Conservation (phyloP, 1,284 basidiomycete species). For the Malassezia psittaci region DNA sequence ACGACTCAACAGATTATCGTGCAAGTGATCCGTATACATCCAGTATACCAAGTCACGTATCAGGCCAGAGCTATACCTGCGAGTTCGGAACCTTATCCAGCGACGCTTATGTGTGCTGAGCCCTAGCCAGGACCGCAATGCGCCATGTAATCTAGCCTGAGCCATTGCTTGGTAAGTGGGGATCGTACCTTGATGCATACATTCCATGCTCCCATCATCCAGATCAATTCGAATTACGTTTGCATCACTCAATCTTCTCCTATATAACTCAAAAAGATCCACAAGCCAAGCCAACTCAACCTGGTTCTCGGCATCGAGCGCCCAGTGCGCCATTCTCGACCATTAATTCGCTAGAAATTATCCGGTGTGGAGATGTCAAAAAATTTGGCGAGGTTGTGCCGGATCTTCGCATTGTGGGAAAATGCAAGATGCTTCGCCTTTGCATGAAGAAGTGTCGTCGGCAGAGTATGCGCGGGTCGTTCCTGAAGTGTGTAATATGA, state of each 20-base stretch:
- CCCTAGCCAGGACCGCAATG: neutral
- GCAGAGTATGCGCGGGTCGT: conserved; percentile 23
- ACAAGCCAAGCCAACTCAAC: neutral
- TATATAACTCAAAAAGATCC: neutral
- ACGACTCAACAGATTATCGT: no score
- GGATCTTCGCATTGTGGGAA: neutral
- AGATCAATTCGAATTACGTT: neutral
- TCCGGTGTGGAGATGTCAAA: neutral
- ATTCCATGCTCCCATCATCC: neutral
- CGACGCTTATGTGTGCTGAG: neutral
- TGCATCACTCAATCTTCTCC: no score
- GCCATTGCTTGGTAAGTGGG: neutral
- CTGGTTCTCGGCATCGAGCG: neutral
- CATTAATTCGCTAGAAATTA: neutral
- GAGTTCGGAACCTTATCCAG: neutral
- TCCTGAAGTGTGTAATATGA: conserved; percentile 13
- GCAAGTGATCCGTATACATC: neutral
- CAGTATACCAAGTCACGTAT: neutral
- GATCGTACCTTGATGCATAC: neutral
- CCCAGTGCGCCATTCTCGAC: neutral
- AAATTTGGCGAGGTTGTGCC: neutral
- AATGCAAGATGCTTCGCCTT: conserved; percentile 13
- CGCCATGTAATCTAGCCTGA: neutral
- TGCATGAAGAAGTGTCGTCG: conserved; percentile 21
- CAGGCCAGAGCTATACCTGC: neutral